A percentile compares a stretch with the other conserved stretches of the same genome.
phyloP scores from a whole-genome alignment of 2,329 filamentous ascomycete species.

The Aspergillus fijiensis region DNA sequence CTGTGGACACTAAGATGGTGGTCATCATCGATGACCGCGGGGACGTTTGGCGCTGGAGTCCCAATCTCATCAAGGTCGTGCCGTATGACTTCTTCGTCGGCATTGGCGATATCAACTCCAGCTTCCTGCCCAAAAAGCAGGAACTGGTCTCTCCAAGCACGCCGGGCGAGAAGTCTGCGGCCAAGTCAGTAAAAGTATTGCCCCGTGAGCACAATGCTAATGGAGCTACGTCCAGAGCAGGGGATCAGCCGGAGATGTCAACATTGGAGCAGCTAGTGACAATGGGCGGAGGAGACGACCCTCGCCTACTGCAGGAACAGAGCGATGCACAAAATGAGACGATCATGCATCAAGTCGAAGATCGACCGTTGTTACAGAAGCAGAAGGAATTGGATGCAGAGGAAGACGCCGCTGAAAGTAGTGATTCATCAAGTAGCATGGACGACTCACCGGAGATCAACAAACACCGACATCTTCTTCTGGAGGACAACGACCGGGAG shows the following conservation, averaged over 20 bases:
- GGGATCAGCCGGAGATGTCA: conserved; percentile 44
- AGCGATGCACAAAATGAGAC: conserved; percentile 81
- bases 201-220: conserved; percentile 32
- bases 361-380: conserved; percentile 85
- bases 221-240: conserved; percentile 29
- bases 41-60: conserved; percentile 92
- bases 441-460: conserved; percentile 40
- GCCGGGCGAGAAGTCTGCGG: conserved; percentile 23
- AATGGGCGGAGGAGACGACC: conserved; percentile 71
- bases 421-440: conserved; percentile 44
- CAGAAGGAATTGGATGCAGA: conserved; percentile 89
- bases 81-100: conserved; percentile 98
- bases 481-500: conserved; percentile 86
- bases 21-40: conserved; percentile 97
- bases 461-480: conserved; percentile 67
- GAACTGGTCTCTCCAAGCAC: conserved; percentile 52
- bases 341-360: conserved; percentile 83
- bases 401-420: conserved; percentile 63
- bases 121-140: conserved; percentile 80
- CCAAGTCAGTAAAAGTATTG: conserved; percentile 26
- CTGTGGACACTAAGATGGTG: conserved; percentile 97
- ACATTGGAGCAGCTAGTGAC: conserved; percentile 73
- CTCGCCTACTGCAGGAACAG: conserved; percentile 69
- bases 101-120: conserved; percentile 98
- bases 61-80: conserved; percentile 90